Evolutionary conservation across 352 stramenopile species (phyloP).

Genomic region (Phytophthora quininea): DNA sequence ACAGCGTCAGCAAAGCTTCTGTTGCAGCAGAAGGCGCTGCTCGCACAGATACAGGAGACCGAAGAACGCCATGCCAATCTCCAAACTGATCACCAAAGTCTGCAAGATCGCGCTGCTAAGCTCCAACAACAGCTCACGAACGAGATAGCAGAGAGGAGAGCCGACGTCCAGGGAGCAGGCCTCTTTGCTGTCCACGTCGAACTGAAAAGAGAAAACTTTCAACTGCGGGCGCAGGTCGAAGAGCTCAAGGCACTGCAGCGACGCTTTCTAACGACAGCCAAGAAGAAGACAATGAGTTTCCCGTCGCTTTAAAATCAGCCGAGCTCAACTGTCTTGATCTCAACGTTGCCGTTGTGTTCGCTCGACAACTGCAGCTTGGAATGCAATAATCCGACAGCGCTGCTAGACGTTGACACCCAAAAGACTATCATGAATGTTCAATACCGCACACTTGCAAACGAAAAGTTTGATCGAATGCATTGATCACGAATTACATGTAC

Average conservation of each 20-base stretch:
- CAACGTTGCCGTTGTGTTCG: no score
- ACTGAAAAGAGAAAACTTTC: slow-evolving; percentile 78
- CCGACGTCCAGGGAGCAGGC: slow-evolving; percentile 19
- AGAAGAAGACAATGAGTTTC: slow-evolving; percentile 79
- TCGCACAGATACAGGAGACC: slow-evolving; percentile 26
- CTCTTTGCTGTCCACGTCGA: slow-evolving; percentile 78
- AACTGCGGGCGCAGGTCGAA: slow-evolving; percentile 42
- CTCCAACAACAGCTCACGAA: slow-evolving; percentile 31
- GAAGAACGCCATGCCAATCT: slow-evolving; percentile 27
- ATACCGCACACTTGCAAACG: no score
- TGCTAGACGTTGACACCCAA: no score
- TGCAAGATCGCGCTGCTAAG: slow-evolving; percentile 19
- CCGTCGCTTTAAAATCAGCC: no score
- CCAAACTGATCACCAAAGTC: slow-evolving; percentile 18
- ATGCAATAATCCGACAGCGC: no score
- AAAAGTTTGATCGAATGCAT: no score
- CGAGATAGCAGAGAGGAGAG: slow-evolving; percentile 26
- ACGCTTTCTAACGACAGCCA: slow-evolving; percentile 69
- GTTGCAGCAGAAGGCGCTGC: slow-evolving; percentile 31
- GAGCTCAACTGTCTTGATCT: no score
- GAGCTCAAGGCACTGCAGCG: slow-evolving; percentile 26
- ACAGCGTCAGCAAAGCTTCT: slow-evolving; percentile 26
- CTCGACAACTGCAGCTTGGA: no score
- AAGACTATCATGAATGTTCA: no score
- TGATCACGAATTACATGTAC: no score